These are phyloP conservation scores for Fusarium multiceps DNA, from an alignment of 2,329 filamentous ascomycete species.

Conservation along the genomic window DNA sequence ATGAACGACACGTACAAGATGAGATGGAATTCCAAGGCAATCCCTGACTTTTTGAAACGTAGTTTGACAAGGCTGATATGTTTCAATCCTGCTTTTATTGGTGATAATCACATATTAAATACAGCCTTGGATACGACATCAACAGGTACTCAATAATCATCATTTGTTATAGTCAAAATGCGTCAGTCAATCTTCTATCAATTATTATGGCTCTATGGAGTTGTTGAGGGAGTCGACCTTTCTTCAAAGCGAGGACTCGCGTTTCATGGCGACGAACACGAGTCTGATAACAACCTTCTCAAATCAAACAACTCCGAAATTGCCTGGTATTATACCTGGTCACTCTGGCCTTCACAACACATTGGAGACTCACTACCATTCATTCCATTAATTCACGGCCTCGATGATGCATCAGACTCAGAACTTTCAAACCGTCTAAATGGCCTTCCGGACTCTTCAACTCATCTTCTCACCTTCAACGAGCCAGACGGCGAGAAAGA, in stretches of 20 bases:
- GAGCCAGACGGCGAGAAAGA: conserved; percentile 56
- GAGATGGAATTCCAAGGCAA: conserved; percentile 20
- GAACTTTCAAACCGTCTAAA: conserved; percentile 45
- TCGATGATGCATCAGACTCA: conserved; percentile 48
- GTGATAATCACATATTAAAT: neutral
- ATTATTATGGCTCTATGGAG: conserved; percentile 4
- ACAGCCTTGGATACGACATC: neutral
- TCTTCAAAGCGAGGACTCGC: conserved; percentile 43
- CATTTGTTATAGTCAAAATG: conserved; percentile 4
- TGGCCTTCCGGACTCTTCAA: conserved; percentile 50
- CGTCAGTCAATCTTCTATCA: conserved; percentile 2
- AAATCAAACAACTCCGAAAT: conserved; percentile 53
- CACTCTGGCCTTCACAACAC: conserved; percentile 45
- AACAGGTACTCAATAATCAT: neutral
- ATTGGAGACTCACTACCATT: conserved; percentile 49
- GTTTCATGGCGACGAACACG: conserved; percentile 41
- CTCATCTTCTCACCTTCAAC: conserved; percentile 55
- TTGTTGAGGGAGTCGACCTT: conserved; percentile 20
- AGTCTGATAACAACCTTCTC: conserved; percentile 51
- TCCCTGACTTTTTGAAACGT: conserved; percentile 29
- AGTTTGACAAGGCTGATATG: neutral
- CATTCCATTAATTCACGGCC: conserved; percentile 53
- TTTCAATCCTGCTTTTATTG: conserved; percentile 25
- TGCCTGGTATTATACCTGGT: conserved; percentile 59
- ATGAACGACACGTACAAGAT: conserved; percentile 18